A percentile compares a stretch with the other conserved stretches of the same genome.
phyloP scores from a whole-genome alignment of 2,329 filamentous ascomycete genomes.

The Xylaria sp. region DNA sequence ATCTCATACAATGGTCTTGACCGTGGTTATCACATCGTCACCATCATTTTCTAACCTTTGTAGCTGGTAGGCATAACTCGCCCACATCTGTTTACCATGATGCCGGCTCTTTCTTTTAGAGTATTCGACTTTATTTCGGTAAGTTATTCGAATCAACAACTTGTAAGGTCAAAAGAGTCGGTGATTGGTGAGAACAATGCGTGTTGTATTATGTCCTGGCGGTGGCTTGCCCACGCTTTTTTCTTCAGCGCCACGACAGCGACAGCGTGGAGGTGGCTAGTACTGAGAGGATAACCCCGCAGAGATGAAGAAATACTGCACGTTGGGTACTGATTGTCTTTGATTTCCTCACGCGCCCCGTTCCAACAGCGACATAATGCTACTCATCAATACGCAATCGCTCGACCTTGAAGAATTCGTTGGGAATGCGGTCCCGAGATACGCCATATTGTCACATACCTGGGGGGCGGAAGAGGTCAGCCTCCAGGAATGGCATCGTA shows the following conservation, averaged over 20 bases:
- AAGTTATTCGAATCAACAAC: no score
- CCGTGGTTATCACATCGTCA: no score
- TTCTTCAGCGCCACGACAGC: background rate
- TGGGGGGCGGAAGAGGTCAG: slow-evolving; percentile 17
- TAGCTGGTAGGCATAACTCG: no score
- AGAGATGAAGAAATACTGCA: background rate
- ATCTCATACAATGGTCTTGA: no score
- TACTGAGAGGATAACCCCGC: background rate
- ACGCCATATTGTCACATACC: slow-evolving; percentile 25
- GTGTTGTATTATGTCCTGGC: background rate
- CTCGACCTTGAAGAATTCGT: slow-evolving; percentile 14
- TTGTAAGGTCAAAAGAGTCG: no score
- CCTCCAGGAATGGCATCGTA: slow-evolving; percentile 10
- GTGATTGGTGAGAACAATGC: no score
- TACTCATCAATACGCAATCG: slow-evolving; percentile 12
- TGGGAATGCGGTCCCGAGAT: background rate
- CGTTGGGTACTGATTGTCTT: background rate
- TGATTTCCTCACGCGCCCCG: background rate
- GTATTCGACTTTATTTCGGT: no score
- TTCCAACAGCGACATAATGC: slow-evolving; percentile 1
- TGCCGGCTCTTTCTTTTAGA: no score
- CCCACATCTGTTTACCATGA: no score
- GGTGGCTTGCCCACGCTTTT: background rate
- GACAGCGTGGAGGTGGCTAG: background rate
- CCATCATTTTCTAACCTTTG: no score